These are phyloP conservation scores for Neopestalotiopsis sp. DNA, from an alignment of 2,329 filamentous ascomycete species.

Conservation along the genomic window DNA sequence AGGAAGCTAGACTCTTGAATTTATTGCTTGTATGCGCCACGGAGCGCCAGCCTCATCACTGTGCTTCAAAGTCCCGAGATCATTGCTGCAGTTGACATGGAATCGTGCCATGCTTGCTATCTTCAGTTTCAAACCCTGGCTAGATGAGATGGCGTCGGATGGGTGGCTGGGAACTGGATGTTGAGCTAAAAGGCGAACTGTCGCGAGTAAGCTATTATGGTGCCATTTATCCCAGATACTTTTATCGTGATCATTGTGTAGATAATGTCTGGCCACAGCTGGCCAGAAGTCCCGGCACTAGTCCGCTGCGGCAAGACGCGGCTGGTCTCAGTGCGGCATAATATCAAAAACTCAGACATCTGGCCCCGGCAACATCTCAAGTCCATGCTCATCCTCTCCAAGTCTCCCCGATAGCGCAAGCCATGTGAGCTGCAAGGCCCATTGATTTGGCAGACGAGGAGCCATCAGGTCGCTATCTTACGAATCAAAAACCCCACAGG, in stretches of 20 bases:
- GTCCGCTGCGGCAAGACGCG: background rate
- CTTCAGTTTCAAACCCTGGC: too few species aligned
- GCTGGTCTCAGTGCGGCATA: background rate
- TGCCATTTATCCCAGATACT: too few species aligned
- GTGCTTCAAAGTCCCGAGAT: too few species aligned
- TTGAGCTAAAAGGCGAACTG: too few species aligned
- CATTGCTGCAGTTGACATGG: too few species aligned
- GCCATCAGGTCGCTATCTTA: background rate
- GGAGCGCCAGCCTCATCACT: background rate
- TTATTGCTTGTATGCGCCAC: background rate
- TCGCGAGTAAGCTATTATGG: too few species aligned
- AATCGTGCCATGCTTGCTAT: too few species aligned
- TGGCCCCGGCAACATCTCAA: background rate
- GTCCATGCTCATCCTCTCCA: background rate
- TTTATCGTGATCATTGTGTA: too few species aligned
- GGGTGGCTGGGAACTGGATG: too few species aligned
- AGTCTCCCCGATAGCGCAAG: background rate
- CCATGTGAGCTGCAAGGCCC: conserved; percentile 6
- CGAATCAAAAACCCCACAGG: conserved; percentile 2
- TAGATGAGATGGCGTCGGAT: too few species aligned
- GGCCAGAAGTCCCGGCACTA: too few species aligned
- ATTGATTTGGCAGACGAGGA: background rate
- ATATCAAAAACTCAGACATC: conserved; percentile 2
- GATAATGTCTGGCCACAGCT: too few species aligned
- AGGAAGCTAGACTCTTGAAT: background rate